Base-by-base conservation (phyloP, 2,329 filamentous ascomycete genomes). In the Arthroderma sp. region DNA sequence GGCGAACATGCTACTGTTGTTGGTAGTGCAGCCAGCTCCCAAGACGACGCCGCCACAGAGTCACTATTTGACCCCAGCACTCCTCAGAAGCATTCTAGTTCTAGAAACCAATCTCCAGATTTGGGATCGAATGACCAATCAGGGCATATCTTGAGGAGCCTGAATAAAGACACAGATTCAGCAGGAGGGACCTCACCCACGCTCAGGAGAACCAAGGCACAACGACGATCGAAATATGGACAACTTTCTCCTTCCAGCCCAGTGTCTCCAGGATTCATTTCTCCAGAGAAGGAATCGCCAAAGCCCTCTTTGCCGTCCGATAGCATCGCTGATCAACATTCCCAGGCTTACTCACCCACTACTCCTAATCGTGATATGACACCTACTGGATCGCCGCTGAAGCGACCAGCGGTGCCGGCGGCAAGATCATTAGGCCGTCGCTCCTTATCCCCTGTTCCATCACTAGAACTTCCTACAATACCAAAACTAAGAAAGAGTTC, bases 361-460 rank as follows among this genome's bases (percentile, higher is more conserved):
- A 9, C 36, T 10, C 15, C 38, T n/a, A 28, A 31, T 27, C 31
- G 31, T 6, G 32, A 34, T 34, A 34, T 9, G 32, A 9, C 11
- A 34, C 22, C 32, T 10, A 36, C 27, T 7, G 33, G 33, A 49
- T 53, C 47, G 29, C 15, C 37, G 36, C 42, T 51, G 53, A 42
- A 50, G 48, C 6, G 44, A 52, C 27, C 10, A 30, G n/a, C 48
- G 47, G 3, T 38, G 43, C 4, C 50, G 49, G n/a, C 54, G 4
- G 54, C 57, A 43, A 52, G 56, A 33, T 60, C 61, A 38, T 58
- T 57, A 5, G 51, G 55, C 40, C 47, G 52, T 44, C 61, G 64
- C 11, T 59, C 65, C 36, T 50, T 68, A n/a, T 69, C 68, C n/a
- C 68, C 66, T 29, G 64, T 66, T 9, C 68, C 68, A n/a, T 70